phyloP scores from a whole-genome alignment of 1,284 basidiomycete species.

The Tremellales sp. region DNA sequence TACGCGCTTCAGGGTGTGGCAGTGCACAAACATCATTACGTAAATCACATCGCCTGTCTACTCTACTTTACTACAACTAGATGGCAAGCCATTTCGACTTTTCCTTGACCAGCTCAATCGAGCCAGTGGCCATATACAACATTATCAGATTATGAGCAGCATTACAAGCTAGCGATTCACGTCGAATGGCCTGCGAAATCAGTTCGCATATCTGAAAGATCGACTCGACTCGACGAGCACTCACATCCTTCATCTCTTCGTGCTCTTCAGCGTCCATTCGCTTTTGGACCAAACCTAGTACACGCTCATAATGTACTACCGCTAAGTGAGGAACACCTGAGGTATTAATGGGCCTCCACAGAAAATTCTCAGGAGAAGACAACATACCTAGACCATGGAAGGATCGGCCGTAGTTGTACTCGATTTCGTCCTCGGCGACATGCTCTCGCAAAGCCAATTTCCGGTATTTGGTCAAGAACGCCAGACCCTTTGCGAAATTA shows the following conservation, averaged over 20 bases:
- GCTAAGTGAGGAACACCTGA: slow-evolving; percentile 75
- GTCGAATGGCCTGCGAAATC: slow-evolving; percentile 23
- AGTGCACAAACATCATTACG: too few species aligned
- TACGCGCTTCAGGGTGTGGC: too few species aligned
- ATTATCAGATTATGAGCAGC: slow-evolving; percentile 84
- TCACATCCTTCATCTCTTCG: slow-evolving; percentile 2
- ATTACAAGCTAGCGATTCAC: slow-evolving; percentile 56
- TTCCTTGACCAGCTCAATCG: slow-evolving; percentile 56
- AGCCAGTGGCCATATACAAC: slow-evolving; percentile 73
- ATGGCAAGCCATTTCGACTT: slow-evolving; percentile 42
- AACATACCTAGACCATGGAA: slow-evolving; percentile 82
- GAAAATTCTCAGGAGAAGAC: background rate
- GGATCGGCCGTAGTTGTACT: slow-evolving; percentile 85
- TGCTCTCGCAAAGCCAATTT: slow-evolving; percentile 51
- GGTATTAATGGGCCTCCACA: too few species aligned
- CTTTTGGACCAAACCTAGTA: slow-evolving; percentile 60
- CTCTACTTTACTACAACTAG: slow-evolving; percentile 9
- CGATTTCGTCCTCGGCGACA: slow-evolving; percentile 64
- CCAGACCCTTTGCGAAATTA: slow-evolving; percentile 60
- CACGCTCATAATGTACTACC: slow-evolving; percentile 73
- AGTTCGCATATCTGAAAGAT: background rate
- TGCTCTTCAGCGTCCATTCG: slow-evolving; percentile 25
- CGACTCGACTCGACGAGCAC: background rate
- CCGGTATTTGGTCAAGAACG: slow-evolving; percentile 74
- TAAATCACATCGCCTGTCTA: too few species aligned